These are phyloP conservation scores for Cytospora chrysosperma DNA, from an alignment of 2,329 filamentous ascomycete genomes.

Conservation along the genomic window DNA sequence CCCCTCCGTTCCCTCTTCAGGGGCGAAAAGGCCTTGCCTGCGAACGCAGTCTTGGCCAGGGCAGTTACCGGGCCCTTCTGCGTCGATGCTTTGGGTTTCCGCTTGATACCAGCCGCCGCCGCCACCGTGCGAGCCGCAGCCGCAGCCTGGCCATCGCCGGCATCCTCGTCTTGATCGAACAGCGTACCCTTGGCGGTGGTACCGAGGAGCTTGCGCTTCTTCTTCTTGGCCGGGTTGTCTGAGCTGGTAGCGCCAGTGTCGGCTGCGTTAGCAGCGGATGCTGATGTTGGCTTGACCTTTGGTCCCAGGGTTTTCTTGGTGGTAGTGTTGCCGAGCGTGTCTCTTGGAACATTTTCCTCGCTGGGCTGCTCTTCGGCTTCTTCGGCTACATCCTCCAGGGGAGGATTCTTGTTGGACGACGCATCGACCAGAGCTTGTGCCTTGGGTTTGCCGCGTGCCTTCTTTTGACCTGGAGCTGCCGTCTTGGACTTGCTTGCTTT, in stretches of 20 bases:
- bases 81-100: constrained; percentile 23
- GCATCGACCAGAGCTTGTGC: constrained; percentile 46
- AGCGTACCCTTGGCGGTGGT: constrained; percentile 63
- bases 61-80: constrained; percentile 20
- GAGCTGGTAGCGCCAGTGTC: constrained; percentile 11
- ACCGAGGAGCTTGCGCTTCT: constrained; percentile 72
- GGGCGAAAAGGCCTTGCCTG: constrained; percentile 62
- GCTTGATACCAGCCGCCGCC: constrained; percentile 27
- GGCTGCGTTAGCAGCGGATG: constrained; percentile 7
- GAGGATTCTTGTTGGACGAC: constrained; percentile 44
- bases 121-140: constrained; percentile 23
- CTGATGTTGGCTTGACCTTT: constrained; percentile 27
- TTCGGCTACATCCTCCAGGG: constrained; percentile 43
- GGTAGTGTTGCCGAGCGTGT: constrained; percentile 30
- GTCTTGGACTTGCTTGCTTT: constrained; percentile 26
- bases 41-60: constrained; percentile 48
- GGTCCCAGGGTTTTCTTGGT: constrained; percentile 35
- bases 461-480: constrained; percentile 33
- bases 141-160: constrained; percentile 42
- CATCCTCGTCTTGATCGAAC: constrained; percentile 67
- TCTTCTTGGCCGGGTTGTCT: constrained; percentile 50
- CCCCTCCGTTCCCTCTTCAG: constrained; percentile 69
- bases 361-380: constrained; percentile 32
- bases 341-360: constrained; percentile 35
- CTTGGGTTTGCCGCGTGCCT: constrained; percentile 46